Conservation (phyloP, 2,329 filamentous ascomycete species). For the Gliomastix tumulicola region DNA sequence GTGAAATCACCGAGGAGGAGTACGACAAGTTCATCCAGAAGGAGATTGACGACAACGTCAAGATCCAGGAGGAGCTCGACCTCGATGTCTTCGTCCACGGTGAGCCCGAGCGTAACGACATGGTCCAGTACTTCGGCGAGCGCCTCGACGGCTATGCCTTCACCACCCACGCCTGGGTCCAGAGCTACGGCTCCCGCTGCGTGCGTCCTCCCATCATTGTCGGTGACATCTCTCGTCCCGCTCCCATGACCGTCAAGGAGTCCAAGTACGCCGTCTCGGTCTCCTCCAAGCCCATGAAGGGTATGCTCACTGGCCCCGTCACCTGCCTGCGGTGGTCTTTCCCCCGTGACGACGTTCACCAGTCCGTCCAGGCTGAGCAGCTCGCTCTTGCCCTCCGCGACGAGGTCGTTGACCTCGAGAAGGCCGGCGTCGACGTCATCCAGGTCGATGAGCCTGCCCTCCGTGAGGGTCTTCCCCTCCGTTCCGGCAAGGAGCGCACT, state of each 20-base stretch:
- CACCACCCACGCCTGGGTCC: conserved; percentile 98
- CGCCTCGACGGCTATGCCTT: conserved; percentile 94
- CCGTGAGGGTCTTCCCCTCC: conserved; percentile 97
- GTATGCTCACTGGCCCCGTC: conserved; percentile 98
- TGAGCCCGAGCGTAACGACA: conserved; percentile 99
- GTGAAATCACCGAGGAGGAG: conserved; percentile 83
- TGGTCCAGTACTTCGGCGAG: conserved; percentile 99
- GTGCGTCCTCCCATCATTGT: conserved; percentile 98
- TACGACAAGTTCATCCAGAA: conserved; percentile 99
- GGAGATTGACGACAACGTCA: conserved; percentile 92
- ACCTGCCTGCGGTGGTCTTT: conserved; percentile 99
- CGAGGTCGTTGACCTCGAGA: conserved; percentile 96
- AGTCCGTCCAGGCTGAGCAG: conserved; percentile 98
- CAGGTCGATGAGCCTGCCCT: conserved; percentile 99
- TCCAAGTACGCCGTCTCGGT: conserved; percentile 96
- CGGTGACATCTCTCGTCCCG: conserved; percentile 94
- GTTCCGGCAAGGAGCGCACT: conserved; percentile 87
- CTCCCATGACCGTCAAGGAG: conserved; percentile 99
- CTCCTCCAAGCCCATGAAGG: conserved; percentile 99
- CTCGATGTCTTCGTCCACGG: conserved; percentile 97
- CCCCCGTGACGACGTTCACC: conserved; percentile 98
- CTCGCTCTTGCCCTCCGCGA: conserved; percentile 96
- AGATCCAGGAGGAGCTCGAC: conserved; percentile 96
- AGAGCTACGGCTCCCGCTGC: conserved; percentile 97
- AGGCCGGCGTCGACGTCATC: conserved; percentile 94